Base-by-base conservation (phyloP, 2,329 filamentous ascomycete genomes). In the Madurella mycetomatis region DNA sequence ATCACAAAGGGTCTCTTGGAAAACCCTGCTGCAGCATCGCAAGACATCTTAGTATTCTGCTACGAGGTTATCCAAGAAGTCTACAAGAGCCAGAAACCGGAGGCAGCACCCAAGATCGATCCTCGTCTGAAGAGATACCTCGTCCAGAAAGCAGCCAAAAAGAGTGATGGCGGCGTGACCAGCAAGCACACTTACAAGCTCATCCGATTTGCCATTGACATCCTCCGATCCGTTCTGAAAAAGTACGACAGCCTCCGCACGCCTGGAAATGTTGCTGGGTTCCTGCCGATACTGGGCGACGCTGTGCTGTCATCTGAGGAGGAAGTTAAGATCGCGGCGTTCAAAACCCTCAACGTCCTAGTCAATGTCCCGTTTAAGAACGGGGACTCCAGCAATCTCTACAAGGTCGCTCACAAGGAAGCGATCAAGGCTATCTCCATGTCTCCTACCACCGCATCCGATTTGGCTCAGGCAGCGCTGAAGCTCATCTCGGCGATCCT, bases 21-120 rank as follows among this genome's bases (percentile, higher is more conserved):
- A 60, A 99, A 99, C 63, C 78, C 87, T 2, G 86, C 85, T 0
- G 86, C 90, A 0, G 84, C 87, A 60, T 89, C 84, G 63, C 84
- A 87, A 47, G 90, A 96, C 61, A 85, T 92, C 41, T 75, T 99
- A n/a, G 75, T 96, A 0, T 96, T 99, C 70, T 96, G 92, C 69
- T 97, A 96, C 67, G 90, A 97, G 69, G 81, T 97, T 45, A 88
- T 97, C 41, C 88, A 95, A 66, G 86, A 92, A 59, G 88, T 90
- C 0, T 95, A 96, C 69, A 82, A 82, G 56, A 82, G 81, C 54
- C 76, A 79, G 51, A 81, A 76, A 62, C 76, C 74, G 8, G 68
- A 74, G 65, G 73, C 69, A 17, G 75, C 78, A 59, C 70, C 72
- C n/a, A 82, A 80, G 63, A 72, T 84, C 8, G 82, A 88, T 62